phyloP scores from a whole-genome alignment of 352 stramenopile species.

The Phytopythium chamaehyphon region DNA sequence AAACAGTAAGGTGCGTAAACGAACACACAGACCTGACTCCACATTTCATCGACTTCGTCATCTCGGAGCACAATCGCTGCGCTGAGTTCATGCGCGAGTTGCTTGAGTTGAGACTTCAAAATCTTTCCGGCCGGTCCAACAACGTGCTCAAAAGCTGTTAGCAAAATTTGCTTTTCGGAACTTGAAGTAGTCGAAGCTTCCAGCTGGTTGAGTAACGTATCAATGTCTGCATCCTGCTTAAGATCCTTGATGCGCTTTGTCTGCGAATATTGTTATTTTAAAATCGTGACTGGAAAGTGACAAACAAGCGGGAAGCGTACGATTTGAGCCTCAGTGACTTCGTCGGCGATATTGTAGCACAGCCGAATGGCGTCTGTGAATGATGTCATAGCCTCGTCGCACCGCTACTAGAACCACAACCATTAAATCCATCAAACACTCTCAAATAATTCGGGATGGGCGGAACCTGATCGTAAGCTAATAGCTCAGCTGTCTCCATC shows the following conservation, averaged over 20 bases:
- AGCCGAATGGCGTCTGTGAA: constrained; percentile 41
- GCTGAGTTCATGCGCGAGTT: constrained; percentile 26
- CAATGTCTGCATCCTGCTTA: constrained; percentile 25
- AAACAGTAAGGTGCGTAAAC: not conserved
- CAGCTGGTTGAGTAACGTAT: constrained; percentile 19
- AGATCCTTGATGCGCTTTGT: constrained; percentile 36
- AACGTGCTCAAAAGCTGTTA: constrained; percentile 29
- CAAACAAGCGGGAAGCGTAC: constrained; percentile 14
- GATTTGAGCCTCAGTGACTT: constrained; percentile 37
- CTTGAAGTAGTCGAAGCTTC: constrained; percentile 8
- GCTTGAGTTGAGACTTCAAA: constrained; percentile 25
- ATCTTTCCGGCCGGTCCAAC: constrained; percentile 12
- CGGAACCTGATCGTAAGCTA: constrained; percentile 23
- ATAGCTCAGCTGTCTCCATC: constrained; percentile 39
- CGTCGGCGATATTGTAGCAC: constrained; percentile 39
- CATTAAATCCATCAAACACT: too few species aligned
- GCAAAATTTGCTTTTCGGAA: constrained; percentile 31
- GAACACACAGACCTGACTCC: constrained; percentile 20
- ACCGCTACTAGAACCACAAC: constrained; percentile 15
- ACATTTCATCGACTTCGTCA: constrained; percentile 52
- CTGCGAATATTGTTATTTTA: too few species aligned
- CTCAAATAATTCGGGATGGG: too few species aligned
- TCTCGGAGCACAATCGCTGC: constrained; percentile 20
- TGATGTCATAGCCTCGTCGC: constrained; percentile 19
- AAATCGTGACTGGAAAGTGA: too few species aligned